These are phyloP conservation scores for Pachyrhizus erosus DNA, from an alignment of 306 rosid species.

Conservation along the genomic window DNA sequence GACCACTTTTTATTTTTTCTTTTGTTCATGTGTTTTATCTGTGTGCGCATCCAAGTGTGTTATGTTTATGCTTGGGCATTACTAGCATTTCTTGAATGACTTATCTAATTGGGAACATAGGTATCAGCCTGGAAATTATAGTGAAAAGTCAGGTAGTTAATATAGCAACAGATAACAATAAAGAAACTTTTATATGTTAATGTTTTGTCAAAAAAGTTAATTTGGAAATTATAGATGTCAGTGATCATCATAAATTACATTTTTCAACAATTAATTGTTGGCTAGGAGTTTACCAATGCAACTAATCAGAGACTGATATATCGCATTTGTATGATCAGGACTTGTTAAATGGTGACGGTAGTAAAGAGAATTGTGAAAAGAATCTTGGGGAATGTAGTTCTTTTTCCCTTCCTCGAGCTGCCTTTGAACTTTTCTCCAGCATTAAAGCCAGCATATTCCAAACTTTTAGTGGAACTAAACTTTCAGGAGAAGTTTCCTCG, in stretches of 20 bases:
- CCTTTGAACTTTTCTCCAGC: conserved; percentile 74
- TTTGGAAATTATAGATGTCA: neutral
- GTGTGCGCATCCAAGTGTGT: neutral
- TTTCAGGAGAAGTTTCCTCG: conserved; percentile 55
- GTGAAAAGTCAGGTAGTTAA: conserved; percentile 3
- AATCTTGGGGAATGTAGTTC: conserved; percentile 61
- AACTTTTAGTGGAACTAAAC: conserved; percentile 54
- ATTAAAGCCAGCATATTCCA: conserved; percentile 66
- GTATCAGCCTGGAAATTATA: conserved; percentile 24
- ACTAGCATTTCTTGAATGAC: neutral
- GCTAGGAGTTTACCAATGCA: conserved; percentile 35
- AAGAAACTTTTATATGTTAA: conserved; percentile 12
- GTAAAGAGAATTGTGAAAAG: conserved; percentile 50
- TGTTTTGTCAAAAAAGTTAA: neutral
- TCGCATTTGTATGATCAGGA: conserved; percentile 54
- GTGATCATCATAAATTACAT: neutral
- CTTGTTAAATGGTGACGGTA: conserved; percentile 43
- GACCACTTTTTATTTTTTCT: neutral
- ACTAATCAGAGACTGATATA: conserved; percentile 32
- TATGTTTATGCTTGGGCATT: conserved; percentile 11
- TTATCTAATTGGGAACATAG: conserved; percentile 13
- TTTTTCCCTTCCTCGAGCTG: conserved; percentile 74
- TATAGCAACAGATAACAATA: conserved; percentile 18
- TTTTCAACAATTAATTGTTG: conserved; percentile 1
- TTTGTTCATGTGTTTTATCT: conserved; percentile 12